These are phyloP conservation scores for Solanum chmielewskii DNA, from an alignment of 257 asterid species.

Conservation along the genomic window DNA sequence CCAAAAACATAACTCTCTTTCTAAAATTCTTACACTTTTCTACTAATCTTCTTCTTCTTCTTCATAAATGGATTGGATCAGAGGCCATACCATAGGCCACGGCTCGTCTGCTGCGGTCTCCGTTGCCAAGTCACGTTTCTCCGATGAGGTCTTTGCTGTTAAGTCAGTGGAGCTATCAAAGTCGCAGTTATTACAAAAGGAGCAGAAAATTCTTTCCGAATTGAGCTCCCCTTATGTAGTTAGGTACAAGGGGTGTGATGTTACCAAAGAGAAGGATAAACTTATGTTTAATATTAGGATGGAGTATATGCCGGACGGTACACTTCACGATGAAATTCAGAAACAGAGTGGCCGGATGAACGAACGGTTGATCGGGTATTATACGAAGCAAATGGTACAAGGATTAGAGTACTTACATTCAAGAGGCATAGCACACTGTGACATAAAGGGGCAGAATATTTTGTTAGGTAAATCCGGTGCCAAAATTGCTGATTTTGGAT, in stretches of 20 bases:
- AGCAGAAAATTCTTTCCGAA: conserved; percentile 32
- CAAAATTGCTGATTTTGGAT: conserved; percentile 71
- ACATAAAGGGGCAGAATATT: conserved; percentile 58
- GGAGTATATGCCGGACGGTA: conserved; percentile 45
- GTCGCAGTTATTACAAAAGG: conserved; percentile 35
- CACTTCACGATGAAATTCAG: conserved; percentile 18
- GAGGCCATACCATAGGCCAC: conserved; percentile 57
- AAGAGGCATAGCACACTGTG: conserved; percentile 60
- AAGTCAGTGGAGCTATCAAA: conserved; percentile 43
- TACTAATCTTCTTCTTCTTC: neutral
- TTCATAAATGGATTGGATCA: conserved; percentile 42
- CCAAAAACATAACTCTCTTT: neutral
- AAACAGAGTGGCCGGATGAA: conserved; percentile 20
- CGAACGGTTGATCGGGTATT: conserved; percentile 21
- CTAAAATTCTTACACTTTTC: neutral
- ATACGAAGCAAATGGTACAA: conserved; percentile 23
- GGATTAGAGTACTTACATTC: conserved; percentile 61
- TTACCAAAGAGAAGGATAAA: conserved; percentile 22
- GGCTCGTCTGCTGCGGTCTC: conserved; percentile 71
- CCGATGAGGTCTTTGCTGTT: conserved; percentile 41
- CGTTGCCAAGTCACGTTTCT: conserved; percentile 14
- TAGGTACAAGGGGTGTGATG: conserved; percentile 42
- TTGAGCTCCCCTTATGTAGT: conserved; percentile 28
- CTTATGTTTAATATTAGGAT: conserved; percentile 39
- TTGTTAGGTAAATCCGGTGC: conserved; percentile 26